Conservation (phyloP, 805 yeast species). For the Ogataea henricii region DNA sequence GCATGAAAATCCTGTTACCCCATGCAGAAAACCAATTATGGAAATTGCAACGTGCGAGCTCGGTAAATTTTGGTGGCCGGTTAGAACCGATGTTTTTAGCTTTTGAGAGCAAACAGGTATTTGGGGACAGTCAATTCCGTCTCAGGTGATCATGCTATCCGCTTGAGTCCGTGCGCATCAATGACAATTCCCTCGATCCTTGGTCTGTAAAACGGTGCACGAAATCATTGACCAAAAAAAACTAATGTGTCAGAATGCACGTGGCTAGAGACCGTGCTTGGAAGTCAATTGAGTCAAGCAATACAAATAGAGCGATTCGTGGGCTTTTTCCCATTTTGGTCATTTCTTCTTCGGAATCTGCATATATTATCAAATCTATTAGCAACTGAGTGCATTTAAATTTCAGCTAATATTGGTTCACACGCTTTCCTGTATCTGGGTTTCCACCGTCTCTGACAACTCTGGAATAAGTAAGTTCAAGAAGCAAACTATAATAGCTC, state of each 20-base stretch:
- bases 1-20: slow-evolving; percentile 1
- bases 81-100: too few relatives aligned
- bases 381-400: not conserved
- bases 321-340: too few relatives aligned
- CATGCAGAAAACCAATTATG: not conserved
- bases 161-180: too few relatives aligned
- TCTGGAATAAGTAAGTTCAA: slow-evolving; percentile 21
- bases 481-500: slow-evolving; percentile 24
- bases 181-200: too few relatives aligned
- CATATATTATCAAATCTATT: too few relatives aligned
- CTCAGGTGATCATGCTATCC: too few relatives aligned
- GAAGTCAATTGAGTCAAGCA: too few relatives aligned
- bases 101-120: too few relatives aligned
- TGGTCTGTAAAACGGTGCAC: not conserved
- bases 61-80: too few relatives aligned
- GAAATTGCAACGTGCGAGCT: not conserved
- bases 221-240: not conserved
- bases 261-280: not conserved
- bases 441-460: slow-evolving; percentile 1
- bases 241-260: not conserved
- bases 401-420: not conserved
- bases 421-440: not conserved
- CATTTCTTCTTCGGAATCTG: too few relatives aligned
- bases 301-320: too few relatives aligned
- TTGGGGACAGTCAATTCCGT: too few relatives aligned